Evolutionary conservation across 768 basidiomycete species (phyloP), one percentile per base, ranked within the genome.

Genomic region (Tylopilus cervinicoccineus): DNA sequence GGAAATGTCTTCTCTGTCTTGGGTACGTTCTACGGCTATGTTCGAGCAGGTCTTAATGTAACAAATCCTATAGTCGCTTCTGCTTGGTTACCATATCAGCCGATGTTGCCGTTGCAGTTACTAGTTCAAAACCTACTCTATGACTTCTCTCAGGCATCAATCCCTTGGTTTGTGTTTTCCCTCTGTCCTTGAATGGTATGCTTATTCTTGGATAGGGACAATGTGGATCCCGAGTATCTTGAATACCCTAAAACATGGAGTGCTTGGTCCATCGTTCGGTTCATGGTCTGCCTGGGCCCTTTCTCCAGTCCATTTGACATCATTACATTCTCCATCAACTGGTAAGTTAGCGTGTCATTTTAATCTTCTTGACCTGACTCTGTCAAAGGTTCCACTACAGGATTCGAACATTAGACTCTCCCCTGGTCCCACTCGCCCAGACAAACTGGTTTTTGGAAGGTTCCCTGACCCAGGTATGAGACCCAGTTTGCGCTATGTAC

Each of bases 391-490:
- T 68, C 57, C 44, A 61, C 16, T 69, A 69, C 50, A 47, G 48
- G 3, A 69, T 69, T 43, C 56, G 60, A 23, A 59, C 56, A 6
- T 6, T 43, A 5, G 26, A 67, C 41, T 68, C 60, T 1, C 63
- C 64, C 4, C 44, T 57, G 28, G 69, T 69, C 9, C 53, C 57
- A 19, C 66, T 57, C 3, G 67, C 69, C 13, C 69, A 70, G 45
- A 68, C 69, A 14, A 55, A 69, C 48, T 69, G 67, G 67, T 69
- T 69, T 45, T 56, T 69, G 29, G 67, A 69, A 45, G 69, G 67
- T 12, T 65, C 69, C 31, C 36, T 69, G 41, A 69, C 67, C 5
- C 67, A 70, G 60, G 69, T 69, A 55, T 38, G 50, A 22, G n/a
- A 34, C 23, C n/a, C 12, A 11, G 8, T 9, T 12, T 38, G 4